phyloP scores from a whole-genome alignment of 2,329 filamentous ascomycete genomes.

The Lecanoromycetidae sp. region DNA sequence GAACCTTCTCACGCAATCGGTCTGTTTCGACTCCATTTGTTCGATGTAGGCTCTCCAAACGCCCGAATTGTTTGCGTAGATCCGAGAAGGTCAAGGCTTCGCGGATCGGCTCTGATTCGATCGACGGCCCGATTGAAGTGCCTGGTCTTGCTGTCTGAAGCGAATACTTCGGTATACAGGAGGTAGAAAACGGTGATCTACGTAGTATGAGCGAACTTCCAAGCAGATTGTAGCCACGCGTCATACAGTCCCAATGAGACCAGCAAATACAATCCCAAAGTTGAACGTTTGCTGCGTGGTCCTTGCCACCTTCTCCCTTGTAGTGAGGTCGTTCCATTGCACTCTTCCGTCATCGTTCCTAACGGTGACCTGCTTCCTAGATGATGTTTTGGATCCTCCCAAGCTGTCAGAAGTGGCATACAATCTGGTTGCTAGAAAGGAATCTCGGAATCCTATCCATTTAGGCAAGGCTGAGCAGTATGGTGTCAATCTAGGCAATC shows the following conservation, averaged over 20 bases:
- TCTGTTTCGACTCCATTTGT: slow-evolving; percentile 62
- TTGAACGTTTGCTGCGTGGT: slow-evolving; percentile 89
- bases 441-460: no score
- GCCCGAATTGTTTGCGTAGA: slow-evolving; percentile 63
- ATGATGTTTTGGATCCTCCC: slow-evolving; percentile 1
- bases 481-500: no score
- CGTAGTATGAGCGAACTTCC: slow-evolving; percentile 6
- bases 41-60: slow-evolving; percentile 67
- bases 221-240: not conserved
- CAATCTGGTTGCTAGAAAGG: not conserved
- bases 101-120: slow-evolving; percentile 59
- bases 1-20: slow-evolving; percentile 36
- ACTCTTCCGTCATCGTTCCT: slow-evolving; percentile 77
- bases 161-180: slow-evolving; percentile 72
- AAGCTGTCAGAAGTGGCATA: slow-evolving; percentile 4
- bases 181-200: slow-evolving; percentile 67
- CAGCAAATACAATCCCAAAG: slow-evolving; percentile 62
- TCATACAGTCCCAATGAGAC: slow-evolving; percentile 62
- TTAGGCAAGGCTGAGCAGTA: no score
- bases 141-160: slow-evolving; percentile 69
- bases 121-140: slow-evolving; percentile 82
- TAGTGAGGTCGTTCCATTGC: slow-evolving; percentile 65
- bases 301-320: slow-evolving; percentile 65
- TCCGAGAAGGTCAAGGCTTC: slow-evolving; percentile 63
- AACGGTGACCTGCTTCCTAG: slow-evolving; percentile 52